Evolutionary conservation across 768 basidiomycete genomes (phyloP), one percentile per base, ranked within the genome.

Genomic region (Lactifluus volemus): DNA sequence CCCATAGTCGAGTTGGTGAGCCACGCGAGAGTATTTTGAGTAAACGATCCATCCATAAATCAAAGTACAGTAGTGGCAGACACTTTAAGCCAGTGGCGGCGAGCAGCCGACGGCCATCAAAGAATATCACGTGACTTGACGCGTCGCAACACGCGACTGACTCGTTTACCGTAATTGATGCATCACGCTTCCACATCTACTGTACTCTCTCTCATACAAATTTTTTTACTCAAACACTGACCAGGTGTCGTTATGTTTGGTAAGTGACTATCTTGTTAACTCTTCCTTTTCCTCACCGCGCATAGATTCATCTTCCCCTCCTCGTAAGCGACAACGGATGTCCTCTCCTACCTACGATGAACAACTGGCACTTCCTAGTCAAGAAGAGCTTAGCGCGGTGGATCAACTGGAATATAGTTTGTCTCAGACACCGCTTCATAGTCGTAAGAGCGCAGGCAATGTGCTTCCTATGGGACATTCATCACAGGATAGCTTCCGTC

Each of bases 261-360:
- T 63, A 5, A n/a, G 53, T 53, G 11, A 49, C 25, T 5, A 12
- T 19, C 14, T 42, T 41, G 19, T 4, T 10, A 21, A 3, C 9
- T 32, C n/a, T 44, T 49, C 32, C 15, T n/a, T 44, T 0, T 15
- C 4, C 60, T 61, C 25, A 61, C 36, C 44, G 4, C 50, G 55
- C 44, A 63, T 58, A 62, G 67, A 49, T 49, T 54, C 63, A 48
- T 49, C 52, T 45, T 81, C 79, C 5, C 81, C 80, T n/a, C 68
- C 74, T 10, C 74, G 75, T 44, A 88, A 88, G 70, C 77, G 82
- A 29, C 79, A 79, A 67, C 77, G 85, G 34, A 75, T 85, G 55
- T 84, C 84, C 3, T 85, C 84, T 1, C 84, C 85, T 4, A 79
- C 79, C 19, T 84, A 82, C 59, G 85, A 85, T 5, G 63, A 61